Evolutionary conservation across 1,284 basidiomycete species (phyloP).

Genomic region (Trametes pubescens): DNA sequence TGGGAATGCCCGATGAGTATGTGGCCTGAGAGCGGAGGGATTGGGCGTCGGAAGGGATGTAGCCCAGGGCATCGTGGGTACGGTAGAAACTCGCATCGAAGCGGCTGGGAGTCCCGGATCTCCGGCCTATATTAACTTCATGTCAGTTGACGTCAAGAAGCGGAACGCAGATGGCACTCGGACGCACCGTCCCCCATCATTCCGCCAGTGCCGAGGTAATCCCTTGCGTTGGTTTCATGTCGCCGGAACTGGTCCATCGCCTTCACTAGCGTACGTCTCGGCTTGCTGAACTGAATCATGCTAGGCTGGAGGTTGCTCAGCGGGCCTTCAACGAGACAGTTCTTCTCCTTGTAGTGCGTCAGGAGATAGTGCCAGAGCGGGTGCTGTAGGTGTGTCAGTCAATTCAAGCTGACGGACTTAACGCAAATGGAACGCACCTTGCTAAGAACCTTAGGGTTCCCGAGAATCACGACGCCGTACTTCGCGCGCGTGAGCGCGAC

Average conservation of each 20-base stretch:
- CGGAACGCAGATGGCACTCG: slow-evolving; percentile 19
- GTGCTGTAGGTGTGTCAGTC: slow-evolving; percentile 64
- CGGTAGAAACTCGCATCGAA: slow-evolving; percentile 96
- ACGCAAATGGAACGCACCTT: slow-evolving; percentile 69
- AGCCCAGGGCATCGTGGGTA: slow-evolving; percentile 92
- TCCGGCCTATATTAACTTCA: slow-evolving; percentile 49
- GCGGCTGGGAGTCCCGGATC: slow-evolving; percentile 87
- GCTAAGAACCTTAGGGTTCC: slow-evolving; percentile 98
- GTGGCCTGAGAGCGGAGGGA: slow-evolving; percentile 95
- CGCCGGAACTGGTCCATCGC: slow-evolving; percentile 92
- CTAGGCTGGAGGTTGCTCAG: slow-evolving; percentile 96
- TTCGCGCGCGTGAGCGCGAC: slow-evolving; percentile 98
- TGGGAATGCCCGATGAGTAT: slow-evolving; percentile 88
- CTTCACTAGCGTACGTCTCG: slow-evolving; percentile 84
- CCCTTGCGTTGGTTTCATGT: slow-evolving; percentile 86
- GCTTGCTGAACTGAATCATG: slow-evolving; percentile 99
- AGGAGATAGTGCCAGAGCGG: slow-evolving; percentile 98
- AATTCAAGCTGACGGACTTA: slow-evolving; percentile 95
- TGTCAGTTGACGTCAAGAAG: slow-evolving; percentile 36
- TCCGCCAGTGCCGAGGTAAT: slow-evolving; percentile 59
- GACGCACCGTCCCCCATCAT: slow-evolving; percentile 58
- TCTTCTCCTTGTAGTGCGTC: slow-evolving; percentile 98
- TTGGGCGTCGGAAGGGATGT: slow-evolving; percentile 95
- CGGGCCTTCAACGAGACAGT: slow-evolving; percentile 94
- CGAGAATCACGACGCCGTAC: slow-evolving; percentile 97